phyloP scores from a whole-genome alignment of 306 rosid genomes.

The Malus sylvestris region DNA sequence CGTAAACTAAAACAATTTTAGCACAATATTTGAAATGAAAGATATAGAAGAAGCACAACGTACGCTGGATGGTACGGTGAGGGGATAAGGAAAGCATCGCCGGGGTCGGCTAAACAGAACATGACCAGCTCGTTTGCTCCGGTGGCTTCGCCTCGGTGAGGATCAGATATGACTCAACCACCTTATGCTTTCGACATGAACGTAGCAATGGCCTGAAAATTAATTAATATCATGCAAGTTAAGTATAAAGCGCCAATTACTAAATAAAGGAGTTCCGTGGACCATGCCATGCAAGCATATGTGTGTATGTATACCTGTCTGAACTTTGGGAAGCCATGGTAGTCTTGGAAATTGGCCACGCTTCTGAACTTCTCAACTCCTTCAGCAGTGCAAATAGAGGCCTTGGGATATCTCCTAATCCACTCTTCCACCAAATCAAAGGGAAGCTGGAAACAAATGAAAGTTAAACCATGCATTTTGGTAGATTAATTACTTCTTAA shows the following conservation, averaged over 20 bases:
- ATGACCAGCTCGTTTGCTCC: constrained; percentile 78
- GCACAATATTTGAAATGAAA: background rate
- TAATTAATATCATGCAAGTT: background rate
- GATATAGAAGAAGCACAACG: background rate
- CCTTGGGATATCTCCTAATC: constrained; percentile 63
- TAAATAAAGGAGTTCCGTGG: background rate
- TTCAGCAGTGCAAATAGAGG: constrained; percentile 72
- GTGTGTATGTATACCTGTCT: constrained; percentile 45
- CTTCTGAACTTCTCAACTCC: constrained; percentile 52
- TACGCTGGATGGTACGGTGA: constrained; percentile 90
- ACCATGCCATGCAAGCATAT: background rate
- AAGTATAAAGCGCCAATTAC: too few relatives aligned
- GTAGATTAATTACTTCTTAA: background rate
- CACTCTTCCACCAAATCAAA: constrained; percentile 59
- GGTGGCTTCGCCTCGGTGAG: constrained; percentile 77
- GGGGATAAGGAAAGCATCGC: constrained; percentile 84
- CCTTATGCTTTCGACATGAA: constrained; percentile 85
- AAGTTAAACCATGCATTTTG: background rate
- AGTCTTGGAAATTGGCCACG: constrained; percentile 77
- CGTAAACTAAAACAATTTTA: background rate
- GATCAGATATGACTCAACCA: constrained; percentile 65
- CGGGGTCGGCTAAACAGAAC: constrained; percentile 83
- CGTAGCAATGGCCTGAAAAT: constrained; percentile 60
- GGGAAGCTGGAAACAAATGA: constrained; percentile 36
- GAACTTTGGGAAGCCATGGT: constrained; percentile 71